These are phyloP conservation scores for Glonium stellatum DNA, from an alignment of 495 filamentous ascomycete genomes.

Conservation along the genomic window DNA sequence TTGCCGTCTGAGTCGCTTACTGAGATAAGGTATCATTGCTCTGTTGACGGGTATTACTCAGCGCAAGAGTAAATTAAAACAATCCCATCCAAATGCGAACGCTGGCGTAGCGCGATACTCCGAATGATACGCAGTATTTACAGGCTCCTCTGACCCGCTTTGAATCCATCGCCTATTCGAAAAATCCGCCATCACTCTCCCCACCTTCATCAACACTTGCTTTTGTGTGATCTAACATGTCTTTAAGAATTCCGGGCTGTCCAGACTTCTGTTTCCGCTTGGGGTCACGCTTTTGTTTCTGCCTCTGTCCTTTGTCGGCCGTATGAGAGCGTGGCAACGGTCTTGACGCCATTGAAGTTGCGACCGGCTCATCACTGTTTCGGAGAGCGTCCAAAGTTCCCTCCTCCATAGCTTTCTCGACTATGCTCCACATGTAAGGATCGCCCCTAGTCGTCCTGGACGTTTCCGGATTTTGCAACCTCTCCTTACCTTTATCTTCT, in stretches of 20 bases:
- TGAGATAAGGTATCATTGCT: too few species aligned
- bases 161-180: slow-evolving; percentile 29
- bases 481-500: slow-evolving; percentile 15
- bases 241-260: not conserved
- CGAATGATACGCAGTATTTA: not conserved
- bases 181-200: slow-evolving; percentile 54
- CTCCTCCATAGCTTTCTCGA: slow-evolving; percentile 63
- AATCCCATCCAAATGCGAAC: too few species aligned
- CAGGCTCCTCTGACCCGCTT: not conserved
- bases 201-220: slow-evolving; percentile 34
- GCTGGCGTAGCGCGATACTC: too few species aligned
- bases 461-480: not conserved
- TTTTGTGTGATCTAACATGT: slow-evolving; percentile 14
- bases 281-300: slow-evolving; percentile 3
- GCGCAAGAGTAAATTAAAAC: too few species aligned
- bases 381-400: slow-evolving; percentile 46
- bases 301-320: not conserved
- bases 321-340: not conserved
- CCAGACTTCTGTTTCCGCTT: not conserved
- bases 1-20: too few species aligned
- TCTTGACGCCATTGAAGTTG: not conserved
- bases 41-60: too few species aligned
- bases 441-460: slow-evolving; percentile 30
- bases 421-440: slow-evolving; percentile 60
- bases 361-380: slow-evolving; percentile 42